Percentiles rank a stretch among this genome's conserved stretches.
Evolutionary conservation across 2,329 filamentous ascomycete species (phyloP).

Genomic region (Penicillium sp.): DNA sequence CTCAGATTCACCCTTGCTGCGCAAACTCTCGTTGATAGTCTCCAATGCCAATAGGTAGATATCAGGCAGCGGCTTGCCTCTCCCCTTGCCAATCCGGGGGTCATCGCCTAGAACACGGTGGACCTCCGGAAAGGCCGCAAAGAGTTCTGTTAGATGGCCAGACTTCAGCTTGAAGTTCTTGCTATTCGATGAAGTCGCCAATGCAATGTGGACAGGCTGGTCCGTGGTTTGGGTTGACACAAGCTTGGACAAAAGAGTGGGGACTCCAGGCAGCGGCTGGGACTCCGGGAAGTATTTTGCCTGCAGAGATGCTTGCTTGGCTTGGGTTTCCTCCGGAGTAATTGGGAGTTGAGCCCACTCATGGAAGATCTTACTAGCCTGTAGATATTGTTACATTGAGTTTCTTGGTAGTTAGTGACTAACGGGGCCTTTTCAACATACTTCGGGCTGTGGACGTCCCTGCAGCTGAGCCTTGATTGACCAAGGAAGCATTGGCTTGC

Average conservation of each 20-base stretch:
- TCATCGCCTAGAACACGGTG: conserved; percentile 86
- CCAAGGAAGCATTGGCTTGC: conserved; percentile 79
- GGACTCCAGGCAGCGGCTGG: conserved; percentile 77
- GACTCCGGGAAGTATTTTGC: conserved; percentile 69
- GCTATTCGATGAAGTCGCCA: conserved; percentile 77
- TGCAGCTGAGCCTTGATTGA: conserved; percentile 86
- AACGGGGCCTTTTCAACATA: conserved; percentile 23
- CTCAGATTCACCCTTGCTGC: conserved; percentile 54
- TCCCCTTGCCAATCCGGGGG: conserved; percentile 68
- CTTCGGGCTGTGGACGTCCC: conserved; percentile 61
- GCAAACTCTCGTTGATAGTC: conserved; percentile 75
- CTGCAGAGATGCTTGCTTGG: conserved; percentile 65
- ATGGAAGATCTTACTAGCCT: conserved; percentile 65
- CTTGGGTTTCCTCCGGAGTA: conserved; percentile 64
- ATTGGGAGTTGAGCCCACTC: conserved; percentile 87
- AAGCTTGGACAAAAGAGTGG: conserved; percentile 59
- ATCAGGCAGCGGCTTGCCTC: conserved; percentile 93
- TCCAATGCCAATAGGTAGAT: conserved; percentile 87
- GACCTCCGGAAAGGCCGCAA: conserved; percentile 62
- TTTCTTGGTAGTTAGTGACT: neutral
- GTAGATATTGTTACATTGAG: conserved; percentile 2
- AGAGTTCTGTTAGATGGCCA: conserved; percentile 51
- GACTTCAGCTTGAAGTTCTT: conserved; percentile 79
- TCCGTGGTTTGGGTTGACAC: conserved; percentile 34
- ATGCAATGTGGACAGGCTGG: conserved; percentile 70